Base-by-base conservation (phyloP, 2,329 filamentous ascomycete genomes). In the Alternaria tenuissima region DNA sequence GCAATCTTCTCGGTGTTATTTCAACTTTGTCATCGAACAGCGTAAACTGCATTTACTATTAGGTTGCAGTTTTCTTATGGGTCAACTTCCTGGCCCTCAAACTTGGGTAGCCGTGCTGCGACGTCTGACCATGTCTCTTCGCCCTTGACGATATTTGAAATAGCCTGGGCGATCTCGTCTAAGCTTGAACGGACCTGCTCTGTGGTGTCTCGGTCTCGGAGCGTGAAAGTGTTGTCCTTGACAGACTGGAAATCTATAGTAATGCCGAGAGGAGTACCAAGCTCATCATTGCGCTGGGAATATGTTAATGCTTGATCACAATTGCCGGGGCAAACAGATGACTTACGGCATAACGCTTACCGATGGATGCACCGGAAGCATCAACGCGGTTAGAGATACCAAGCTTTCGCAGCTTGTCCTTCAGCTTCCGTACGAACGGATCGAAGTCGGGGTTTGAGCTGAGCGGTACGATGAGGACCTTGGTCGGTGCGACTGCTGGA, bases 211-310 rank as follows among this genome's bases (percentile, higher is more conserved):
- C 65, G 89, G 78, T 98, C 94, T 76, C 94, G 86, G 66, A 98
- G 87, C 1, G 94, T 98, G 75, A 96, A 87, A 7, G 91, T 91
- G 76, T 88, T 88, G 78, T 97, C 93, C 80, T 96, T 89, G 68
- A 97, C 83, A 48, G 92, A 96, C 84, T 98, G 92, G 86, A 97
- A 98, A 54, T 98, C 94, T 61, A 98, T 88, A 0, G 94, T 98
- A 79, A 98, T 89, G 76, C 93, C 94, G 66, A 97, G 89, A 7
- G 94, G 93, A 44, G 95, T 98, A 73, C 94, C 95, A 60, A 97
- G 87, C 82, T 98, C 94, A 79, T 98, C 94, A 78, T 97, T 97
- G 73, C 95, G 89, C 76, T 77, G 57, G 26, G 39, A 46, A n/a
- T 3, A 26, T 55, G 59, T 76, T 65, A 76, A 70, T 32, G 14